These are phyloP conservation scores for Boletales sp. DNA, from an alignment of 768 basidiomycete species.

Conservation along the genomic window DNA sequence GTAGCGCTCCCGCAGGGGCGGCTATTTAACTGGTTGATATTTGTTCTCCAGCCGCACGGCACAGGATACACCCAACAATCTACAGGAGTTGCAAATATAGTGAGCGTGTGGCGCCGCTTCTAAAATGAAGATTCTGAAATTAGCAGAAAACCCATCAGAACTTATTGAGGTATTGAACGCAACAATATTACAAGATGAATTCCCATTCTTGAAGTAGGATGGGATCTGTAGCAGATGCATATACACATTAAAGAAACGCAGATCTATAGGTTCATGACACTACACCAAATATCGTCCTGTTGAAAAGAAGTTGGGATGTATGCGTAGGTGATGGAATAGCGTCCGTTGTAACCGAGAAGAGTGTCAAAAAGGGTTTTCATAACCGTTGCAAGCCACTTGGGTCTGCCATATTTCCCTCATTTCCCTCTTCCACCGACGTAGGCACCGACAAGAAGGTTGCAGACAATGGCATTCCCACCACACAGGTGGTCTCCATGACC, in stretches of 20 bases:
- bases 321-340: not conserved
- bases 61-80: not conserved
- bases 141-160: too few relatives aligned
- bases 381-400: slow-evolving; percentile 43
- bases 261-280: not conserved
- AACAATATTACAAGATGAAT: too few relatives aligned
- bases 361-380: slow-evolving; percentile 30
- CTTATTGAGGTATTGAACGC: too few relatives aligned
- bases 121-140: too few relatives aligned
- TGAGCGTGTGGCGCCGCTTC: not conserved
- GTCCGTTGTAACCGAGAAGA: not conserved
- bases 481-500: slow-evolving; percentile 30
- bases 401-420: slow-evolving; percentile 47
- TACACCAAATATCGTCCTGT: slow-evolving; percentile 12
- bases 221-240: not conserved
- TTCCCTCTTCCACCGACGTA: slow-evolving; percentile 37
- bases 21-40: too few relatives aligned
- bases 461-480: slow-evolving; percentile 33
- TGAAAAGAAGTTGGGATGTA: not conserved
- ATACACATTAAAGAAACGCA: not conserved
- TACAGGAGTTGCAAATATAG: slow-evolving; percentile 6
- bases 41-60: too few relatives aligned
- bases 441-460: slow-evolving; percentile 21
- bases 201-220: too few relatives aligned
- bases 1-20: too few relatives aligned